Base-by-base conservation (phyloP, 1,139 yeast genomes). In the Candida sanyaensis region DNA sequence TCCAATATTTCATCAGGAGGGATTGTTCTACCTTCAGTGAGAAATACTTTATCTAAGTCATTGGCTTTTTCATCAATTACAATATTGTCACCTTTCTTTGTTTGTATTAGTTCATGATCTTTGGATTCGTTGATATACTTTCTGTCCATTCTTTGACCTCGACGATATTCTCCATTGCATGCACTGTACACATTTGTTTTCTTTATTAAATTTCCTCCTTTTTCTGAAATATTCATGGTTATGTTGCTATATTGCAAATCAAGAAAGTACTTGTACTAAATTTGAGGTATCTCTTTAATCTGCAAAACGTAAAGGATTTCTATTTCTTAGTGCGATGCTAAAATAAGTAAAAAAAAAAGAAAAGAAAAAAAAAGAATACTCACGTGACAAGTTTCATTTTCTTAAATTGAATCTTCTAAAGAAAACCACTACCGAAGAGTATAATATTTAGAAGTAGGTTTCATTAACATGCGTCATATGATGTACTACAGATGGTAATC, bases 1-100 rank as follows among this genome's bases (percentile, higher is more conserved):
- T 63, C 71, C 27, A 75, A 46, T 6, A 73, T 46, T 45, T 75
- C 80, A 55, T 75, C 80, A 0, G 80, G 71, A 1, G 77, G 70
- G 7, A 71, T 47, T 1, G 55, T 49, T 2, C 44, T 47, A 0
- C 78, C 77, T 24, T 51, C 51, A 4, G 46, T 48, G 5, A 45
- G 41, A 33, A 64, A 61, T 43, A 73, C 57, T 5, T 65, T 65
- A 11, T 63, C 64, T 27, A 55, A 55, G 48, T 69, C 74, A 1
- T 63, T 60, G 0, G 71, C 70, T n/a, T 65, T 60, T 36, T 60
- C 58, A 47, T 70, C 72, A 8, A 71, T 49, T 0, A 54, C 50
- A 2, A 65, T 51, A 33, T 56, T 55, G 8, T 60, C 9, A 6
- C 57, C 56, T 10, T 41, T 28, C 11, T 21, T 37, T 21, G 33